Evolutionary conservation across 176 grass and related monocot species (phyloP), one percentile per base, ranked within the genome.

Genomic region (Oryza rufipogon): DNA sequence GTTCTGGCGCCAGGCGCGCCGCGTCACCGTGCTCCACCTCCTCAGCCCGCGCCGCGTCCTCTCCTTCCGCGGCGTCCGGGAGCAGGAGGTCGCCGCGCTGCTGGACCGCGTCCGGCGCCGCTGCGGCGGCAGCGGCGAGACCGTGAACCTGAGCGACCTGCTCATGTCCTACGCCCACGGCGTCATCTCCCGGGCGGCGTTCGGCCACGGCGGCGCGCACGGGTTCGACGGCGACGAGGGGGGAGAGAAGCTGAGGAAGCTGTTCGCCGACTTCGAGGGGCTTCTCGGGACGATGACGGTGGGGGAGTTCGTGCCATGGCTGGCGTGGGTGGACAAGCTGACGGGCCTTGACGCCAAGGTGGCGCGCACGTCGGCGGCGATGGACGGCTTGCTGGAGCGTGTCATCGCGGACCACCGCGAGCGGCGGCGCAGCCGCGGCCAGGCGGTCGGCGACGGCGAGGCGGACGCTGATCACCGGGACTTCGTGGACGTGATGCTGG

Each of bases 1-100:
- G 6, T 82, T 85, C 65, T 96, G 91, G 91, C 86, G 89, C 41
- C 81, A 88, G 60, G 42, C 86, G 8, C 84, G 89, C 9, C 90
- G 83, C 81, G 52, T 90, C 12, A 81, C 84, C 84, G 85, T 66
- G 7, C 0, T 66, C 11, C 88, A 96, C 83, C 72, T 96, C 49
- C 73, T 96, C 69, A 85, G 68, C 64, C 16, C 47, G 3, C 73
- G 66, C 10, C 72, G 86, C 25, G 26, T 91, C 14, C 16, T 2
- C 1, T 82, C 87, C 20, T 88, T 89, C 81, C 82, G 79, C 30
- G 79, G 14, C 17, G 74, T 28, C 8, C 64, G 88, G 58, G 88
- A 78, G 61, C 34, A 63, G 52, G 88, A 92, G 86, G 88, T 28
- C 39, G 71, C 42, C 63, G 58, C 75, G 15, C 71, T 90, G 74